These are phyloP conservation scores for Allomyces javanicus DNA, from an alignment of 192 early-diverging fungal species.

Conservation along the genomic window DNA sequence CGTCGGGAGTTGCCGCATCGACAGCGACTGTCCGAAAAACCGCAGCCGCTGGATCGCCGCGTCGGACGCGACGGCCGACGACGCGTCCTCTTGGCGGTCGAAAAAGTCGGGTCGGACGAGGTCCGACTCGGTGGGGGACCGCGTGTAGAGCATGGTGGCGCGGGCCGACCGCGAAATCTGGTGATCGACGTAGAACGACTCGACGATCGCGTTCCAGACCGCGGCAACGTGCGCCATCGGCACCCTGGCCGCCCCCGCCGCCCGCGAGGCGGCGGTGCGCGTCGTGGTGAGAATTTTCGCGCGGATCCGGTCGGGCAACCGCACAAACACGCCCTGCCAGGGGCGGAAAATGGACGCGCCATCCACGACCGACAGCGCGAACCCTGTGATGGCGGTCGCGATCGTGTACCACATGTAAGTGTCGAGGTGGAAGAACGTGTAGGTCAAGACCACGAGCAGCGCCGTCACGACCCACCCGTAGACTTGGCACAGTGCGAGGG, in stretches of 20 bases:
- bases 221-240: no score
- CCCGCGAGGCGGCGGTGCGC: no score
- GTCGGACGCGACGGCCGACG: background rate
- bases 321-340: background rate
- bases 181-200: no score
- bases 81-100: background rate
- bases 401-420: background rate
- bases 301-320: background rate
- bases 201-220: no score
- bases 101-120: background rate
- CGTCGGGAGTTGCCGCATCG: background rate
- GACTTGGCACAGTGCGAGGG: background rate
- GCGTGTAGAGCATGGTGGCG: no score
- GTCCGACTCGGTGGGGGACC: background rate
- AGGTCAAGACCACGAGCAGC: background rate
- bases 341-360: background rate
- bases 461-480: background rate
- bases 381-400: background rate
- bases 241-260: no score
- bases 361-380: background rate
- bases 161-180: no score
- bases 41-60: background rate
- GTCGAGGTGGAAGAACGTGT: background rate
- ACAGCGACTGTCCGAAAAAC: background rate
- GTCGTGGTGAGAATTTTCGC: background rate